phyloP scores from a whole-genome alignment of 768 basidiomycete species.

The Udeniomyces megalosporus region DNA sequence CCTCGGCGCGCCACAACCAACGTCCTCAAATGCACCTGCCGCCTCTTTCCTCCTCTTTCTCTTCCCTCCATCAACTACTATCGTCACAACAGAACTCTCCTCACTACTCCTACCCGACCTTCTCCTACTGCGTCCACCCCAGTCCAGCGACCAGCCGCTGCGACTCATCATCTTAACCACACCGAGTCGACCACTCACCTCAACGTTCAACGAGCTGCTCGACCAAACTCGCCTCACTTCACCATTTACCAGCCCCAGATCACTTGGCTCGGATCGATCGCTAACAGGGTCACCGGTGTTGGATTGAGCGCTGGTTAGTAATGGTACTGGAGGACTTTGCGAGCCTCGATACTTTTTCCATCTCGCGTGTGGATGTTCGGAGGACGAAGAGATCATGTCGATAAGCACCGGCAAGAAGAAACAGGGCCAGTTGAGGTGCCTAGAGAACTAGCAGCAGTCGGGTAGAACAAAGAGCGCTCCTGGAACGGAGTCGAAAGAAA shows the following conservation, averaged over 20 bases:
- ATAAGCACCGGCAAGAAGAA: too few relatives aligned
- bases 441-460: too few relatives aligned
- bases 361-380: not conserved
- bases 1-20: too few relatives aligned
- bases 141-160: not conserved
- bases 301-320: constrained; percentile 54
- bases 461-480: too few relatives aligned
- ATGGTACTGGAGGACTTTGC: too few relatives aligned
- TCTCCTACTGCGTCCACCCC: not conserved
- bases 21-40: too few relatives aligned
- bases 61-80: not conserved
- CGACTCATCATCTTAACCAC: constrained; percentile 25
- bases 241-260: constrained; percentile 93
- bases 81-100: not conserved
- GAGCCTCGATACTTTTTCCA: not conserved
- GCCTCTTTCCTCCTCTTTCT: too few relatives aligned
- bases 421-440: too few relatives aligned
- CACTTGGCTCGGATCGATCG: constrained; percentile 75
- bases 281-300: constrained; percentile 68
- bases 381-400: too few relatives aligned
- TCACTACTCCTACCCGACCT: constrained; percentile 7
- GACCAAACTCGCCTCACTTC: constrained; percentile 88
- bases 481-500: too few relatives aligned
- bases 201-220: constrained; percentile 68
- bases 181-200: constrained; percentile 40